Percentiles rank a stretch among this genome's conserved stretches.
Evolutionary conservation across 2,329 filamentous ascomycete species (phyloP).

Genomic region (Massarina eburnea): DNA sequence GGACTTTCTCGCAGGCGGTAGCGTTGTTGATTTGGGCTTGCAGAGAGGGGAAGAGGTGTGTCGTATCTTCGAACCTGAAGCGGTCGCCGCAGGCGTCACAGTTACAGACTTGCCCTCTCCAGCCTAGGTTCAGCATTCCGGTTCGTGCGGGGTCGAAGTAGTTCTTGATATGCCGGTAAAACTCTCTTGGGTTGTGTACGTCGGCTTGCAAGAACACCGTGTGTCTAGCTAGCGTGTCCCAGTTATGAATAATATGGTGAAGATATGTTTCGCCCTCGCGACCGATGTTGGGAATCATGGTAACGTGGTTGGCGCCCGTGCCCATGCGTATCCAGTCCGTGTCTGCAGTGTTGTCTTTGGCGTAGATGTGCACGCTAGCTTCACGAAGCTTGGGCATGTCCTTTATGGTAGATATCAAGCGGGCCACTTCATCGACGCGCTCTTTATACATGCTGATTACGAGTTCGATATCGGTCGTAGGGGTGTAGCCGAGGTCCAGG

Average conservation of each 20-base stretch:
- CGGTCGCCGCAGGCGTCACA: slow-evolving; percentile 45
- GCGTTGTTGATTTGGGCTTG: slow-evolving; percentile 24
- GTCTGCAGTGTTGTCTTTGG: slow-evolving; percentile 27
- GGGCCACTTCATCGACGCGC: slow-evolving; percentile 21
- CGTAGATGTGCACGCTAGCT: slow-evolving; percentile 29
- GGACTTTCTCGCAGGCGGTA: slow-evolving; percentile 32
- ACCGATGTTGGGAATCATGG: slow-evolving; percentile 41
- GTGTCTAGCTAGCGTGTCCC: slow-evolving; percentile 47
- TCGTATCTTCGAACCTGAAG: slow-evolving; percentile 42
- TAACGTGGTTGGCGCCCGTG: slow-evolving; percentile 26
- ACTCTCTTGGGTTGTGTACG: slow-evolving; percentile 41
- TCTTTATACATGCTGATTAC: slow-evolving; percentile 46
- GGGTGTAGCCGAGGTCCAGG: slow-evolving; percentile 23
- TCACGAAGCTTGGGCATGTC: slow-evolving; percentile 17
- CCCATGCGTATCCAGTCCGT: slow-evolving; percentile 12
- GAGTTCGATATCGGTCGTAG: slow-evolving; percentile 28
- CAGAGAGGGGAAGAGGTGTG: slow-evolving; percentile 41
- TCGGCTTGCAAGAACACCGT: slow-evolving; percentile 53
- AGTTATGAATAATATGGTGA: slow-evolving; percentile 47
- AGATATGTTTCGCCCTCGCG: slow-evolving; percentile 51
- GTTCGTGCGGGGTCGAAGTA: slow-evolving; percentile 44
- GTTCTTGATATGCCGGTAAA: slow-evolving; percentile 41
- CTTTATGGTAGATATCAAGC: slow-evolving; percentile 20
- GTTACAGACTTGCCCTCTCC: slow-evolving; percentile 39
- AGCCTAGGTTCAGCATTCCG: slow-evolving; percentile 49